Percentiles rank a stretch among this genome's conserved stretches.
Conservation (phyloP, 768 basidiomycete species). For the Suillus hirtellus region DNA sequence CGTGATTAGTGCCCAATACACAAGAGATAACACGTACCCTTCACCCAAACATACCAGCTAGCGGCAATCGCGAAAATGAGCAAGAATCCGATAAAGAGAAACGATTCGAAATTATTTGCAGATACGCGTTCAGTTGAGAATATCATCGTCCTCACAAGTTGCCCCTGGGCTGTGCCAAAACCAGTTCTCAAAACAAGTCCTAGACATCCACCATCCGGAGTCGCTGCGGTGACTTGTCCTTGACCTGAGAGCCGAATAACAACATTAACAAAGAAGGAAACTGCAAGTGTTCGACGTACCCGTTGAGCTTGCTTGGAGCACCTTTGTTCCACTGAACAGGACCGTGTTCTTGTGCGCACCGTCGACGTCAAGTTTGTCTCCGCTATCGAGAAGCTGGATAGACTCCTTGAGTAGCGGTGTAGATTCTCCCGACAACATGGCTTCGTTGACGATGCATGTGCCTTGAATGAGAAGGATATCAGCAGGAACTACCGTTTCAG, state of each 20-base stretch:
- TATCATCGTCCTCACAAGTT: conserved; percentile 97
- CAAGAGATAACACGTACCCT: conserved; percentile 54
- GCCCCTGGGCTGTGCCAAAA: conserved; percentile 96
- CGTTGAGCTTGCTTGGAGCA: conserved; percentile 70
- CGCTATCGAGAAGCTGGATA: conserved; percentile 76
- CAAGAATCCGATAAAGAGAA: conserved; percentile 97
- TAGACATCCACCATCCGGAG: conserved; percentile 91
- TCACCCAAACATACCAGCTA: conserved; percentile 97
- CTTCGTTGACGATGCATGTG: conserved; percentile 96
- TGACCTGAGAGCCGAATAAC: conserved; percentile 21
- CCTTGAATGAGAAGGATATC: conserved; percentile 92
- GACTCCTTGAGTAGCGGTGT: conserved; percentile 97
- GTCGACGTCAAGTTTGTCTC: conserved; percentile 83
- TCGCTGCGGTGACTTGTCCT: conserved; percentile 47
- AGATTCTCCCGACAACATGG: conserved; percentile 98
- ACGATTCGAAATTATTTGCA: conserved; percentile 93
- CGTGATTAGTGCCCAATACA: not conserved
- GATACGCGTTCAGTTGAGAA: conserved; percentile 97
- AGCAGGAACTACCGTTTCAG: conserved; percentile 89
- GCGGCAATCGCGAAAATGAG: conserved; percentile 98
- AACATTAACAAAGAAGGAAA: conserved; percentile 22
- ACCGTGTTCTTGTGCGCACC: conserved; percentile 84
- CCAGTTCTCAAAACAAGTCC: conserved; percentile 93
- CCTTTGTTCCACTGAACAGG: conserved; percentile 96
- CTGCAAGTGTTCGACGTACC: conserved; percentile 43